Evolutionary conservation across 116 monocot genomes (phyloP), one percentile per base, ranked within the genome.

Genomic region (Papilionanthe hybrid): DNA sequence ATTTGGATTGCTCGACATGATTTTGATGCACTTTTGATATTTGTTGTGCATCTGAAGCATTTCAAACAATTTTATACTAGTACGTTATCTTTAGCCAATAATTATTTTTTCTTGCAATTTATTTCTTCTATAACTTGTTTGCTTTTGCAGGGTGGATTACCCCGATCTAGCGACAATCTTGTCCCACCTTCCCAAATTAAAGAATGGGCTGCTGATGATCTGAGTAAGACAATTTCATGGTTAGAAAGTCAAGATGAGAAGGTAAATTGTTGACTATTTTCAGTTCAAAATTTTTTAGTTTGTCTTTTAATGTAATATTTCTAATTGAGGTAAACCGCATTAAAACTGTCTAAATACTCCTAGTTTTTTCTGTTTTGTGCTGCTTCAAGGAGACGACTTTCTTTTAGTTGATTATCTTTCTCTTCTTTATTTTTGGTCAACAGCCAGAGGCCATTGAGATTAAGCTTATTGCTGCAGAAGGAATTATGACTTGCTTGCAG

Each of bases 201-300:
- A 83, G 82, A 85, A 5, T 92, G 92, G 96, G 96, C 87, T 25
- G 66, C 73, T 42, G 68, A 86, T 83, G 96, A 97, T 87, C 81
- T 97, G 67, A 82, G 45, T 10, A 81, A 82, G 68, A 94, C 92
- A 42, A 67, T 94, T 3, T 89, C 86, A 78, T 97, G 96, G 96
- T 81, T 97, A 41, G 89, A 97, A 55, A 88, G 83, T 83, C 94
- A 94, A 86, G 92, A 94, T 83, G 96, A 94, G 60, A 94, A 84
- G 81, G 96, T 94, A 72, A 84, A 43, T 44, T 73, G 73, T 13
- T 73, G 44, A 44, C 1, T 9, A 20, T 72, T 73, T 73, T 73
- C 32, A 1, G 13, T 17, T 69, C 69, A 30, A 6, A 60, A 60
- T 79, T 79, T 5, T 56, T 55, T 50, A 8, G 9, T 28, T 29